Base-by-base conservation (phyloP, 768 basidiomycete genomes). In the Thelephora aurantiotincta region DNA sequence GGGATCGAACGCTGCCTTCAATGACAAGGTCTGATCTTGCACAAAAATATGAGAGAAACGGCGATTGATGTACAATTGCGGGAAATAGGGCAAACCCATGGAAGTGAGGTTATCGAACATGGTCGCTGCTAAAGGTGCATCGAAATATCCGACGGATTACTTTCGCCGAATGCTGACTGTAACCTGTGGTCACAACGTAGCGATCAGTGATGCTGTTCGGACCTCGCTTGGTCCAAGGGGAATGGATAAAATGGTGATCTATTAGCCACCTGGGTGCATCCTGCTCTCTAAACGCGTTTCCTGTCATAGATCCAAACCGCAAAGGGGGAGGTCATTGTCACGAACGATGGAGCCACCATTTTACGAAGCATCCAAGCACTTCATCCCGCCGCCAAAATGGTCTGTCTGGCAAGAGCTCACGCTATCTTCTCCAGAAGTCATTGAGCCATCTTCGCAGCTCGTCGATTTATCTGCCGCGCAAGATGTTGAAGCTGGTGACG, bases 301-400 rank as follows among this genome's bases (percentile, higher is more conserved):
- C 33, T 3, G n/a, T 14, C 11, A 11, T n/a, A 96, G 94, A 97
- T 97, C 60, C 90, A 92, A 78, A 96, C 92, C 5, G 68, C 88
- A 6, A 90, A 91, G 64, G 93, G 93, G 51, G 94, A 99, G 63
- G 90, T 94, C 14, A 85, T 98, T 57, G 88, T 99, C 55, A 98
- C 96, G 7, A 99, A 99, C 63, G 96, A 99, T 65, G 96, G 96
- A 16, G 96, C 96, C 6, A 99, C 96, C 11, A 99, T 99, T 55
- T 68, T 99, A 48, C 89, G 90, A 61, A 91, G 81, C 54, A 87
- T 97, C 55, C 91, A 94, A 56, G 96, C 94, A 16, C 66, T 98
- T 45, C 96, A 99, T 65, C 96, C 96, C 36, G 94, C 96, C 35
- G 96, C 96, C 23, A 90, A 94, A 68, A 99, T 99, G 96, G 94